A percentile compares a stretch with the other conserved stretches of the same genome.
Evolutionary conservation across 2,329 filamentous ascomycete species (phyloP).

Genomic region (Talaromyces atroroseus): DNA sequence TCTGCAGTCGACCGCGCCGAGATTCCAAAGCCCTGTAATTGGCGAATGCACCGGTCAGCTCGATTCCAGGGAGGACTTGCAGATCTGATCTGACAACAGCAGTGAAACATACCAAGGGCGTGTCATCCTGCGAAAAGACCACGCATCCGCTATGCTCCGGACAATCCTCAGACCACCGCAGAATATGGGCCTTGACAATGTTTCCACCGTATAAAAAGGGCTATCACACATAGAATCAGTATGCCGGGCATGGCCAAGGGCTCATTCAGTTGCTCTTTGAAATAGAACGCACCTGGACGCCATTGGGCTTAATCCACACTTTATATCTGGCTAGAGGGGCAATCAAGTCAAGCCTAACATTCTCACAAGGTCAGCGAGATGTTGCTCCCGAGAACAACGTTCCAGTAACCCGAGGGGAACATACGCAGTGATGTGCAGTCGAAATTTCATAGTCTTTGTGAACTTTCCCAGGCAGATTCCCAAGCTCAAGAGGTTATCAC

Average conservation of each 20-base stretch:
- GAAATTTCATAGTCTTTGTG: constrained; percentile 93
- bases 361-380: background rate
- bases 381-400: background rate
- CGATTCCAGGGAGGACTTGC: background rate
- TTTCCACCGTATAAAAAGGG: constrained; percentile 94
- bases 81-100: background rate
- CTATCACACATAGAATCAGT: background rate
- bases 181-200: constrained; percentile 75
- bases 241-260: background rate
- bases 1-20: constrained; percentile 84
- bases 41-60: background rate
- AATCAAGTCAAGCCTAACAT: constrained; percentile 63
- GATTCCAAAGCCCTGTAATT: constrained; percentile 72
- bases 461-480: constrained; percentile 91
- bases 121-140: constrained; percentile 87
- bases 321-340: constrained; percentile 91
- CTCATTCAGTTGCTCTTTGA: background rate
- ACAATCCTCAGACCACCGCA: constrained; percentile 82
- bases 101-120: constrained; percentile 52
- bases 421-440: constrained; percentile 79
- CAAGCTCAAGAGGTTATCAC: constrained; percentile 77
- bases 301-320: constrained; percentile 94
- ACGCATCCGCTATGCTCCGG: constrained; percentile 90
- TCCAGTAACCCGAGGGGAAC: background rate
- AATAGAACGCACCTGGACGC: constrained; percentile 46